Evolutionary conservation across 2,329 filamentous ascomycete species (phyloP), one percentile per base, ranked within the genome.

Genomic region (Cladosporium sp.): DNA sequence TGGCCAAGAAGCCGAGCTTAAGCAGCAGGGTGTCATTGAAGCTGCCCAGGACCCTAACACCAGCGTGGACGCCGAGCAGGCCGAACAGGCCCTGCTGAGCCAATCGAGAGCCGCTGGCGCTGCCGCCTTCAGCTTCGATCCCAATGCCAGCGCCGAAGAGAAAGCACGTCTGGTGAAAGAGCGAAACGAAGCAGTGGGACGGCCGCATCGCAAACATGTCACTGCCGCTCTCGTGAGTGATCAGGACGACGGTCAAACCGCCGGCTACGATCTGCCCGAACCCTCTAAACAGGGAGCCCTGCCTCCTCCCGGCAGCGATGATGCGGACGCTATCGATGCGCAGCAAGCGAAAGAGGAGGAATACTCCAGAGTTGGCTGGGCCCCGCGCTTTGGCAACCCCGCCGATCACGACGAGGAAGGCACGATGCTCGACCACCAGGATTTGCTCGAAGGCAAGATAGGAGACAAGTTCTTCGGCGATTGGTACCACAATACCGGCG

Each of bases 401-500:
- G 77, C 75, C n/a, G 84, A 78, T 75, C 77, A 64, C 75, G 78
- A 83, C 3, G 81, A 81, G 14, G 88, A 90, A 66, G 78, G 78
- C 55, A 92, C 87, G 67, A 77, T 96, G 73, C 84, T 95, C 46
- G 93, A 99, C 74, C 93, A 97, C 77, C 87, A 93, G 73, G 97
- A 93, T 1, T 91, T 89, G 82, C 78, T 98, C 28, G 96, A 99
- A 76, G 86, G 88, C 67, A 89, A 89, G 77, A 80, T 99, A 40
- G 88, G 94, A 50, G 93, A 98, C 76, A 91, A 91, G 75, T 92
- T 96, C 78, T 99, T 91, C 77, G 95, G 95, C 76, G 93, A 98
- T 77, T 99, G 95, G 95, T 99, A 98, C 78, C 93, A 99, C 79
- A 99, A 99, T 78, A 89, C 93, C 2, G 95, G 84, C n/a, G 82